A percentile compares a stretch with the other conserved stretches of the same genome.
phyloP scores from a whole-genome alignment of 495 filamentous ascomycete species.

The Staphylotrichum longicolle region DNA sequence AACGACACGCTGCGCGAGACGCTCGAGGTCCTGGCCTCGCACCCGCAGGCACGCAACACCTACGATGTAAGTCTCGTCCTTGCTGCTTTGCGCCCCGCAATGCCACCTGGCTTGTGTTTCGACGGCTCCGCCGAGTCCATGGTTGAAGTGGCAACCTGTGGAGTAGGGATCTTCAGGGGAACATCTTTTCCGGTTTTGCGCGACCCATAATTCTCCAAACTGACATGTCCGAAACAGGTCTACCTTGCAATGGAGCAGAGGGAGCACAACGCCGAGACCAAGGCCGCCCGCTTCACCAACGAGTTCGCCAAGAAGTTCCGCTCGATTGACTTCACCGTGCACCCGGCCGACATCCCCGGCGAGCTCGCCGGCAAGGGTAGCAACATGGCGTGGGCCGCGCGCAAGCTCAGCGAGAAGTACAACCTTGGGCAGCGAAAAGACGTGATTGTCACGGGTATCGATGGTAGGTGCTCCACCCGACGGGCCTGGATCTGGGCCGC shows the following conservation, averaged over 20 bases:
- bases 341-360: slow-evolving; percentile 58
- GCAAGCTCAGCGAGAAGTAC: slow-evolving; percentile 58
- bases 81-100: neutral
- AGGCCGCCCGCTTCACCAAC: slow-evolving; percentile 53
- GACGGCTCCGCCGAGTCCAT: neutral
- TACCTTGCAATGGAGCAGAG: slow-evolving; percentile 71
- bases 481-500: slow-evolving; percentile 1
- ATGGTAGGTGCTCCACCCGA: slow-evolving; percentile 50
- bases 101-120: slow-evolving; percentile 7
- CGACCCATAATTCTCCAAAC: slow-evolving; percentile 12
- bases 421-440: slow-evolving; percentile 50
- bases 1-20: slow-evolving; percentile 62
- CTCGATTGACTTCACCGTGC: slow-evolving; percentile 58
- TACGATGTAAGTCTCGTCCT: slow-evolving; percentile 60
- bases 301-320: slow-evolving; percentile 59
- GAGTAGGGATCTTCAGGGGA: slow-evolving; percentile 18
- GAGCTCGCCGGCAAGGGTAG: slow-evolving; percentile 68
- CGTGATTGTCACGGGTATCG: slow-evolving; percentile 67
- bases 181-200: slow-evolving; percentile 12
- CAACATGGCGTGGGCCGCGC: slow-evolving; percentile 64
- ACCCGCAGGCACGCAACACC: slow-evolving; percentile 57
- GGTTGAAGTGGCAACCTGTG: slow-evolving; percentile 13
- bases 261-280: slow-evolving; percentile 52
- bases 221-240: slow-evolving; percentile 46
- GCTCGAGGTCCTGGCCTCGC: slow-evolving; percentile 61